Evolutionary conservation across 2,329 filamentous ascomycete genomes (phyloP), one percentile per base, ranked within the genome.

Genomic region (Aureobasidium melanogenum): DNA sequence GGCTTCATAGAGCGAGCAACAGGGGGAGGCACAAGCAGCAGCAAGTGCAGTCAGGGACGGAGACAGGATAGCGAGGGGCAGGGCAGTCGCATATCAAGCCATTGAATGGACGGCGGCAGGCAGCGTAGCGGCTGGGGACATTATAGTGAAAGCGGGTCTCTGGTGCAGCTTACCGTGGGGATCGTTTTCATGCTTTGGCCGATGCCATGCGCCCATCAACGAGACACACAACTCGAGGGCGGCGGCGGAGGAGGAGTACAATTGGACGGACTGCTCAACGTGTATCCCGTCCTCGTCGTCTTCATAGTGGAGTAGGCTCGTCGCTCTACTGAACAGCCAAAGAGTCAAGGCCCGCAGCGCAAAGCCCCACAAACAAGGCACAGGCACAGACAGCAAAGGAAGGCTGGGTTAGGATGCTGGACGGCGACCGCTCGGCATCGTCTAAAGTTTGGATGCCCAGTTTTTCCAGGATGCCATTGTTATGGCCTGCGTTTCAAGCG

Each of bases 181-280:
- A 76, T 72, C 63, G 74, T 77, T 75, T 76, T 77, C 75, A 77
- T 77, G 70, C 73, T 76, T 72, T 63, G 56, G 54, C 56, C 56
- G 44, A 41, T 59, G 56, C 71, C 69, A 69, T 59, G 44, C 56
- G 56, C 56, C 44, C 56, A 41, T 59, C 56, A 59, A 41, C 22
- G 30, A 22, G 17, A 59, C 44, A 22, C 47, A 5, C 48, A 38
- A 38, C 28, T 22, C 32, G 32, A 22, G 39, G 52, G 19, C 52
- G 52, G 24, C 44, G 44, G 38, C 17, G 12, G 39, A 28, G 8
- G 39, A 5, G 6, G 6, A 6, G 44, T 47, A 26, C 44, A 47
- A 47, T 24, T 46, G 39, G 41, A 28, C 52, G 19, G 54, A 28
- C 54, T 58, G 41, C 54, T 59, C 56, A 50, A 50, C 56, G 32